A percentile compares a stretch with the other conserved stretches of the same genome.
Conservation (phyloP, 441 rosid species). For the Brassica hybrid region DNA sequence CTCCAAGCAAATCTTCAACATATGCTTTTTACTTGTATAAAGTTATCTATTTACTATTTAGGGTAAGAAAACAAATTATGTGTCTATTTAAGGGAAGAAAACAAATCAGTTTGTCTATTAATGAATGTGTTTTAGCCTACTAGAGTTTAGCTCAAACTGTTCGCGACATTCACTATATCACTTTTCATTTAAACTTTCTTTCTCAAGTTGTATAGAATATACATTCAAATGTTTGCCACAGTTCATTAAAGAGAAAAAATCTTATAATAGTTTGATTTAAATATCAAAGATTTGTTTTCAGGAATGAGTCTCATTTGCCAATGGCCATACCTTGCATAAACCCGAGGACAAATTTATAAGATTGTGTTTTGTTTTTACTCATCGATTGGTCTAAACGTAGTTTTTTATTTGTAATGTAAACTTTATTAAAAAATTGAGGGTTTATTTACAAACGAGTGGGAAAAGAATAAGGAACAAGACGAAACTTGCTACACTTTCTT, state of each 20-base stretch:
- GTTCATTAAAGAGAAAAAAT: not conserved
- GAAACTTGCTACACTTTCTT: too few relatives aligned
- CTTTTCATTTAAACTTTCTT: too few relatives aligned
- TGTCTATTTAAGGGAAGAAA: constrained; percentile 30
- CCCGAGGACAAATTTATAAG: not conserved
- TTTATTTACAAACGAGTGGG: not conserved
- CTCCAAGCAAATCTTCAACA: constrained; percentile 28
- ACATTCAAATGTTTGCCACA: constrained; percentile 11
- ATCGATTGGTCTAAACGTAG: not conserved
- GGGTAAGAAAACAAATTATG: not conserved
- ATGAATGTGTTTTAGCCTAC: constrained; percentile 16
- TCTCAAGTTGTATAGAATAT: constrained; percentile 3
- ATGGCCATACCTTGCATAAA: constrained; percentile 5
- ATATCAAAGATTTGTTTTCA: not conserved
- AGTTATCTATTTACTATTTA: constrained; percentile 10
- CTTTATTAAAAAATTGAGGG: not conserved
- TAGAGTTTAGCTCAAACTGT: constrained; percentile 28
- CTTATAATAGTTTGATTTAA: constrained; percentile 4
- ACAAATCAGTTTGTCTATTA: constrained; percentile 26
- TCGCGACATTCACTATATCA: not conserved
- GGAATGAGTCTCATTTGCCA: constrained; percentile 21
- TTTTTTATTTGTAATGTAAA: not conserved
- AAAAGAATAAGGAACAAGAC: too few relatives aligned
- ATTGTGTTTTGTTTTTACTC: not conserved
- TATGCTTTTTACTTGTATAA: constrained; percentile 17